These are phyloP conservation scores for Suillus subluteus DNA, from an alignment of 768 basidiomycete species.

Conservation along the genomic window DNA sequence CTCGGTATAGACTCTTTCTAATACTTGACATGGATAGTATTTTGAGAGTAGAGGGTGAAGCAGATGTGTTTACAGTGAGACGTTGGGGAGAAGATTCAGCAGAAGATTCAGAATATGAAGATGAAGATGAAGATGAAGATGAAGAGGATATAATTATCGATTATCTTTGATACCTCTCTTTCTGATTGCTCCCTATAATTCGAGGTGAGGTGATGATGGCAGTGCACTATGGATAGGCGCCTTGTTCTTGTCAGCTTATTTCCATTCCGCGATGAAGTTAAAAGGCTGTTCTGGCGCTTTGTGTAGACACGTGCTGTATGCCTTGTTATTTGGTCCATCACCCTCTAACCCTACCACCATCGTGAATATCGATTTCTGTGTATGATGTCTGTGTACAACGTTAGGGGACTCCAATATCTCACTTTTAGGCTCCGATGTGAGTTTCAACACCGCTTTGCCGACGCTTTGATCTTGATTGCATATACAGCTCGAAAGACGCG, in stretches of 20 bases:
- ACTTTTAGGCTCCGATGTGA: constrained; percentile 63
- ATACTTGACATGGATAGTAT: constrained; percentile 46
- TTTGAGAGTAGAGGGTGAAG: constrained; percentile 56
- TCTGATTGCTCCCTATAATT: not conserved
- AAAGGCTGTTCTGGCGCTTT: constrained; percentile 3
- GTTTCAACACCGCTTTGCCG: constrained; percentile 17
- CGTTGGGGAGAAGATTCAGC: constrained; percentile 41
- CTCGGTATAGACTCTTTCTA: constrained; percentile 14
- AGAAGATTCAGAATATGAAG: constrained; percentile 25
- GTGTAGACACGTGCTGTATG: constrained; percentile 19
- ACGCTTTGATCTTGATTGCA: constrained; percentile 7
- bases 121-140: constrained; percentile 10
- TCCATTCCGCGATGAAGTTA: not conserved
- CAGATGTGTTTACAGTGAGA: constrained; percentile 56
- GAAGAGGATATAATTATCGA: not conserved
- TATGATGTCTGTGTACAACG: constrained; percentile 43
- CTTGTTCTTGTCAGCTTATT: not conserved
- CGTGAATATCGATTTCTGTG: constrained; percentile 12
- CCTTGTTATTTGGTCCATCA: constrained; percentile 14
- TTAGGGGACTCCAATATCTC: constrained; percentile 67
- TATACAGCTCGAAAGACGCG: constrained; percentile 47
- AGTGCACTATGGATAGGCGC: constrained; percentile 1
- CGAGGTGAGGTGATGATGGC: not conserved
- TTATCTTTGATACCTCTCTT: not conserved
- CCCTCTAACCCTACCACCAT: constrained; percentile 7